Base-by-base conservation (phyloP, 2,329 filamentous ascomycete species). In the Fusarium compactum region DNA sequence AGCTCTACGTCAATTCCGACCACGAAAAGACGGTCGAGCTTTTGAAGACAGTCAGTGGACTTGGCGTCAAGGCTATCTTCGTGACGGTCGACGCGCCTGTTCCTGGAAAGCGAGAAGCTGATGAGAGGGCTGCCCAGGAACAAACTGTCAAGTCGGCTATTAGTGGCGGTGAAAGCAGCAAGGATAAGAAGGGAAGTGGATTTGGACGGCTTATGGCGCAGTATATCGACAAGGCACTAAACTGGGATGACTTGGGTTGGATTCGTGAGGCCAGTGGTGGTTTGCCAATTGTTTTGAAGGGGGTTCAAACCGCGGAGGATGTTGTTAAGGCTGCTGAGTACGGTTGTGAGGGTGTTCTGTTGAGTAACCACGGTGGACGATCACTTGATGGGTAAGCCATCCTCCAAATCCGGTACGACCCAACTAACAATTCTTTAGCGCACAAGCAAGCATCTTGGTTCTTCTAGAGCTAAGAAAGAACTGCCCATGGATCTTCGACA, bases 341-440 rank as follows among this genome's bases (percentile, higher is more conserved):
- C 46, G 86, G 85, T 0, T 79, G 85, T 30, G 82, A 87, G 57
- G 87, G 86, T 1, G 85, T 89, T 22, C 73, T 88, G 54, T 68
- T 90, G 22, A 87, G 84, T 63, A 90, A 89, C 62, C 87, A 89
- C 55, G 87, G 87, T 14, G 87, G 87, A 1, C 78, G 87, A n/a
- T 85, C 86, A 4, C 78, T 87, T 2, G 87, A 89, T 53, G 85
- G 84, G 75, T 72, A 46, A 66, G 72, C 47, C 5, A 24, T 3
- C 14, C 4, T 1, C 9, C 2, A 9, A 4, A 2, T 15, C 2
- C 4, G 3, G 3, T 2, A 2, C 0, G 3, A 4, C 6, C 12
- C 2, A 6, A 1, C 38, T 72, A 18, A 72, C 8, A 0, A 3
- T 5, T 7, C 16, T 11, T 0, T 3, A 76, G 76, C 1, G 62